phyloP scores from a whole-genome alignment of 2,329 filamentous ascomycete genomes.

The Claviceps sp. region DNA sequence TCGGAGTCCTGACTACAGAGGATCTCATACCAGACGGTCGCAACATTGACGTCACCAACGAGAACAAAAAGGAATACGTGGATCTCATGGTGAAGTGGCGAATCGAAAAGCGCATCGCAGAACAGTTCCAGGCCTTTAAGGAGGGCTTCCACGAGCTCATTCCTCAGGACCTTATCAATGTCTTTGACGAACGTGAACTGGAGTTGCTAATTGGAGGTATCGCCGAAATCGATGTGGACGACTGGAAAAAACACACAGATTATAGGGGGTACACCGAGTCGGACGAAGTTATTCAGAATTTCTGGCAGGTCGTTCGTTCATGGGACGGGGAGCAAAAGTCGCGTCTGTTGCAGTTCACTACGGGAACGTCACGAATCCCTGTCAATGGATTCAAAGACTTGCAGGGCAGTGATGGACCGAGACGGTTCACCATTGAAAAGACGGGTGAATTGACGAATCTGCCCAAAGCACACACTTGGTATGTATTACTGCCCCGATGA shows the following conservation, averaged over 20 bases:
- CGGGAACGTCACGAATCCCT: conserved; percentile 91
- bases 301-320: conserved; percentile 93
- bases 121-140: conserved; percentile 97
- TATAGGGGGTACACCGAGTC: conserved; percentile 97
- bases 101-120: conserved; percentile 94
- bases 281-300: conserved; percentile 94
- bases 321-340: conserved; percentile 99
- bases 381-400: conserved; percentile 99
- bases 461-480: conserved; percentile 97
- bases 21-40: conserved; percentile 83
- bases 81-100: conserved; percentile 99
- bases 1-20: conserved; percentile 86
- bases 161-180: conserved; percentile 88
- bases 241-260: conserved; percentile 99
- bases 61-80: conserved; percentile 98
- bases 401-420: conserved; percentile 88
- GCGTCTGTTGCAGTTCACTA: conserved; percentile 88
- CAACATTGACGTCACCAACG: conserved; percentile 91
- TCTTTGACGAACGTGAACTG: conserved; percentile 95
- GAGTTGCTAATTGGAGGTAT: conserved; percentile 96
- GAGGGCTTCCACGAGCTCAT: conserved; percentile 96
- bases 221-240: conserved; percentile 98
- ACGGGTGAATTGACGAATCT: conserved; percentile 80
- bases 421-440: conserved; percentile 96
- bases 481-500: conserved; percentile 13